Percentiles rank a stretch among this genome's conserved stretches.
Conservation (phyloP, 305 asterid genomes). For the Plantago coronopus region DNA sequence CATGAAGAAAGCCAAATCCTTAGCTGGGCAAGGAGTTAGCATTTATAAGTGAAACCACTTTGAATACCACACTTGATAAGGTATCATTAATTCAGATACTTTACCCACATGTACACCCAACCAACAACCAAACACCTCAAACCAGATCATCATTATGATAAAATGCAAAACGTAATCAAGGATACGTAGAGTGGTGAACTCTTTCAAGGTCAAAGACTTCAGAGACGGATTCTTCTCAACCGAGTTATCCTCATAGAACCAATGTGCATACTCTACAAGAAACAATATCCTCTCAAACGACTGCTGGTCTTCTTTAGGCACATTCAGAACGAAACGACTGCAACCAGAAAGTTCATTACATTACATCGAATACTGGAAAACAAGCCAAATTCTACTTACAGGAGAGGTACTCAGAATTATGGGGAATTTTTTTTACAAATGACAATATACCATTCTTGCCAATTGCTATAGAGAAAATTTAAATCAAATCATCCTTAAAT, state of each 20-base stretch:
- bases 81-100: too few relatives aligned
- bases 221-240: slow-evolving; percentile 92
- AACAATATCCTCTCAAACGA: slow-evolving; percentile 96
- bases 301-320: slow-evolving; percentile 98
- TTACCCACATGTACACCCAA: not conserved
- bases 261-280: slow-evolving; percentile 97
- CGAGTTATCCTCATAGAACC: slow-evolving; percentile 95
- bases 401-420: not conserved
- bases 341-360: slow-evolving; percentile 19
- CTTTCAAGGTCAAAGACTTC: slow-evolving; percentile 90
- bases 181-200: slow-evolving; percentile 90
- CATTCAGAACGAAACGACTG: slow-evolving; percentile 97
- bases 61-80: too few relatives aligned
- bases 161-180: slow-evolving; percentile 29
- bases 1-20: too few relatives aligned
- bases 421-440: too few relatives aligned
- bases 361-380: not conserved
- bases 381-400: not conserved
- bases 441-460: too few relatives aligned
- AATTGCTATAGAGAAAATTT: too few relatives aligned
- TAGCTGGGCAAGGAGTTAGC: too few relatives aligned
- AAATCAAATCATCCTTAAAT: too few relatives aligned
- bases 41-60: too few relatives aligned
- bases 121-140: not conserved
- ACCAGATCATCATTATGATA: not conserved